Conservation (phyloP, 768 basidiomycete genomes). For the Lactarius pseudohatsudake region DNA sequence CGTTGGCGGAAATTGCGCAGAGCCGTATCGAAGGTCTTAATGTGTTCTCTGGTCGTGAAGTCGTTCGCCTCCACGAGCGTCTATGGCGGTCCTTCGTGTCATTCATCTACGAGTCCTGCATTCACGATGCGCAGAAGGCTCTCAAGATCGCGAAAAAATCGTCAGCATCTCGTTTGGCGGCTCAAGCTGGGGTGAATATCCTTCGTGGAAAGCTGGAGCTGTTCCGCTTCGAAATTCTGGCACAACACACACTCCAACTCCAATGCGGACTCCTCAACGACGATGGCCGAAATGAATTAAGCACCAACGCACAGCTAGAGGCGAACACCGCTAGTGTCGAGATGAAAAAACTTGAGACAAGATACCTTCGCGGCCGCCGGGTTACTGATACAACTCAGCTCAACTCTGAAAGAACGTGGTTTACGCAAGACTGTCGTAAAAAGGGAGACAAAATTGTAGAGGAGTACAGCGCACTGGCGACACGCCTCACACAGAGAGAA, state of each 20-base stretch:
- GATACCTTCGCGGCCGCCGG: constrained; percentile 32
- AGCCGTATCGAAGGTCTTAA: constrained; percentile 30
- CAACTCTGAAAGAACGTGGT: constrained; percentile 33
- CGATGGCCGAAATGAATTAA: background rate
- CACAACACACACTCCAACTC: constrained; percentile 15
- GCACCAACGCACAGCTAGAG: background rate
- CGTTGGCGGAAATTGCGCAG: constrained; percentile 36
- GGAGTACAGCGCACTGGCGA: constrained; percentile 29
- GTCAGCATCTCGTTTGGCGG: constrained; percentile 34
- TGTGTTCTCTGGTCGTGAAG: constrained; percentile 5
- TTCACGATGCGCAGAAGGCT: constrained; percentile 27
- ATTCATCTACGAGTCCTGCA: constrained; percentile 34
- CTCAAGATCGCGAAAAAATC: constrained; percentile 30
- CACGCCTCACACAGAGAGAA: constrained; percentile 27
- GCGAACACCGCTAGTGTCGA: background rate
- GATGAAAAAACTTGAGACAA: constrained; percentile 3
- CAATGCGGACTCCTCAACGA: constrained; percentile 3
- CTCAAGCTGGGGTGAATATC: constrained; percentile 29
- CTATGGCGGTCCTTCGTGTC: constrained; percentile 31
- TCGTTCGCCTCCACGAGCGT: constrained; percentile 16
- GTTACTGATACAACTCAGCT: constrained; percentile 21
- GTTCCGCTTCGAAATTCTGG: constrained; percentile 31
- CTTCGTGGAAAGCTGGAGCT: constrained; percentile 34
- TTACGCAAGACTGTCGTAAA: constrained; percentile 31
- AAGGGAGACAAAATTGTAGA: constrained; percentile 30